Evolutionary conservation across 768 basidiomycete species (phyloP).

Genomic region (Daedaleopsis sinensis): DNA sequence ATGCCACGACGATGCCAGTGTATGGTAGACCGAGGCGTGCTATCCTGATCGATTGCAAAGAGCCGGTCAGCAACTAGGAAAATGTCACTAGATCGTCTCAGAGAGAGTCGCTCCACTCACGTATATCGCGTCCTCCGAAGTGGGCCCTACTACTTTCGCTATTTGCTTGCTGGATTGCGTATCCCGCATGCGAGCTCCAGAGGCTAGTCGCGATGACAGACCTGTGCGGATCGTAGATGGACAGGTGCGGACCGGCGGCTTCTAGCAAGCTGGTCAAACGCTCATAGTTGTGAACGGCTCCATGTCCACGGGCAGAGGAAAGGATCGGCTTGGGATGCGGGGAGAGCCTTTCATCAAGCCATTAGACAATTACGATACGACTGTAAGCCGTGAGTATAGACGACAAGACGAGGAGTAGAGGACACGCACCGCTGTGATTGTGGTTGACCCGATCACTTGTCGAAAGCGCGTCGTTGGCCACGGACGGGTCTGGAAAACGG

Average conservation of each 20-base stretch:
- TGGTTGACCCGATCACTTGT: conserved; percentile 97
- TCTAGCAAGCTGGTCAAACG: conserved; percentile 72
- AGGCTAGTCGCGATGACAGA: conserved; percentile 85
- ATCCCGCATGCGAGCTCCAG: conserved; percentile 94
- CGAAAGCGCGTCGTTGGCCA: conserved; percentile 70
- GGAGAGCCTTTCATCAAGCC: conserved; percentile 92
- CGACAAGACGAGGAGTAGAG: background rate
- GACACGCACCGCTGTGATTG: conserved; percentile 81
- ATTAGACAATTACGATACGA: conserved; percentile 96
- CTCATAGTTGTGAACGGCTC: conserved; percentile 90
- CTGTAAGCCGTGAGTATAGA: no score
- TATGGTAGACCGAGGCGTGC: no score
- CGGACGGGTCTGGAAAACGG: background rate
- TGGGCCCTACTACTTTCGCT: conserved; percentile 88
- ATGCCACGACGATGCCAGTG: conserved; percentile 44
- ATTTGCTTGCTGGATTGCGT: conserved; percentile 80
- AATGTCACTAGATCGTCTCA: conserved; percentile 6
- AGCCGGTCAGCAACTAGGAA: conserved; percentile 78
- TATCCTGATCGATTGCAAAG: conserved; percentile 67
- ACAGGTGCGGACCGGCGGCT: conserved; percentile 64
- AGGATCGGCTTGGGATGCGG: conserved; percentile 48
- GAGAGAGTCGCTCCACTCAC: conserved; percentile 47
- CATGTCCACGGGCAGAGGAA: conserved; percentile 60
- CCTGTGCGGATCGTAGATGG: conserved; percentile 81
- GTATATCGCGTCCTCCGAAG: conserved; percentile 90